A percentile compares a stretch with the other conserved stretches of the same genome.
Evolutionary conservation across 176 grass and related monocot genomes (phyloP).

Genomic region (Aegilops longissima): DNA sequence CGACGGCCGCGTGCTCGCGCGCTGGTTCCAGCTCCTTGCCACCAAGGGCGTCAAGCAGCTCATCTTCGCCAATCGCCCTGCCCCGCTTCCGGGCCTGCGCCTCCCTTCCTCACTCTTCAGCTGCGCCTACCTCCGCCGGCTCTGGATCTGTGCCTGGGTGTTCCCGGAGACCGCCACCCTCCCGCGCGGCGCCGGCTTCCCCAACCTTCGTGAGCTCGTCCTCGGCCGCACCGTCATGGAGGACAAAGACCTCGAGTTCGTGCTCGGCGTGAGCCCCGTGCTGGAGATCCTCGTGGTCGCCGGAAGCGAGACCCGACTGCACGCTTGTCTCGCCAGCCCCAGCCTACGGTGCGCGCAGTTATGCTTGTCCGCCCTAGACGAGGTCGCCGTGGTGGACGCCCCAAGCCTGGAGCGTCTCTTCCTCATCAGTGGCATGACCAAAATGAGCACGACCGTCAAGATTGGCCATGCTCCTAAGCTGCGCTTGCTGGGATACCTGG

Average conservation of each 20-base stretch:
- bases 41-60: not conserved
- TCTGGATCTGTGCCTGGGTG: constrained; percentile 12
- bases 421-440: not conserved
- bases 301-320: not conserved
- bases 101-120: not conserved
- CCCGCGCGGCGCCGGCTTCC: constrained; percentile 19
- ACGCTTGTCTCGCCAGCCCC: constrained; percentile 3
- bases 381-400: constrained; percentile 7
- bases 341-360: constrained; percentile 21
- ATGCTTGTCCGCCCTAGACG: not conserved
- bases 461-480: constrained; percentile 7
- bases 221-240: not conserved
- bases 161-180: constrained; percentile 2
- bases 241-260: not conserved
- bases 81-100: not conserved
- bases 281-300: constrained; percentile 12
- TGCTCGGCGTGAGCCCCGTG: constrained; percentile 17
- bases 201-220: constrained; percentile 2
- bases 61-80: not conserved
- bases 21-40: constrained; percentile 8
- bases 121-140: constrained; percentile 12
- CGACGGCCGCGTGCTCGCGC: constrained; percentile 1
- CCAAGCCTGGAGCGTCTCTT: not conserved
- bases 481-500: not conserved
- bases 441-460: not conserved